These are phyloP conservation scores for Psilocybe tampanensis DNA, from an alignment of 768 basidiomycete genomes.

Conservation along the genomic window DNA sequence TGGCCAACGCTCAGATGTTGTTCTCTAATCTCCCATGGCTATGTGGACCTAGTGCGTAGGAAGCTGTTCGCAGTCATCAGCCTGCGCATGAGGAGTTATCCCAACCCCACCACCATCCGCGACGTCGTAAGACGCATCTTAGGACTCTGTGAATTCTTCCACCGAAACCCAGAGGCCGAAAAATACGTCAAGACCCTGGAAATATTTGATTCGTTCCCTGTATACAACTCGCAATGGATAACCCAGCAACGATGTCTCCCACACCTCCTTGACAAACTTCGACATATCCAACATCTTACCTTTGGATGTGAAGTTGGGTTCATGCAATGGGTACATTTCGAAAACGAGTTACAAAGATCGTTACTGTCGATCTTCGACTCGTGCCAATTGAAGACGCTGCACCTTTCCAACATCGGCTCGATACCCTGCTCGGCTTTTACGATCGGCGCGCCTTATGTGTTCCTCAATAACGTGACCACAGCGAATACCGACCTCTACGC, in stretches of 20 bases:
- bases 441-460: conserved; percentile 9
- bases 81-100: conserved; percentile 13
- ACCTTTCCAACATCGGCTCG: conserved; percentile 18
- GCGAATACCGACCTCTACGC: background rate
- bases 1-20: conserved; percentile 14
- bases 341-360: conserved; percentile 6
- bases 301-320: conserved; percentile 23
- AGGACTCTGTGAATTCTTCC: conserved; percentile 18
- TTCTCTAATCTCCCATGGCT: conserved; percentile 12
- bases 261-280: conserved; percentile 11
- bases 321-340: conserved; percentile 14
- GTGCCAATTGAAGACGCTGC: conserved; percentile 10
- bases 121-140: conserved; percentile 20
- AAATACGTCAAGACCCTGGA: conserved; percentile 14
- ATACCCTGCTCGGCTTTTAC: conserved; percentile 11
- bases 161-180: conserved; percentile 8
- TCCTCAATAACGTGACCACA: conserved; percentile 17
- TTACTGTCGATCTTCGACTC: conserved; percentile 12
- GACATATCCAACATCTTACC: conserved; percentile 7
- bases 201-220: conserved; percentile 20
- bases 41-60: conserved; percentile 9
- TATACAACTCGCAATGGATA: conserved; percentile 24
- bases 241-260: conserved; percentile 17
- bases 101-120: conserved; percentile 14
- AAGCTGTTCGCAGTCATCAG: conserved; percentile 14